Percentiles rank a stretch among this genome's conserved stretches.
Evolutionary conservation across 257 asterid species (phyloP).

Genomic region (Knoxia roxburghii): DNA sequence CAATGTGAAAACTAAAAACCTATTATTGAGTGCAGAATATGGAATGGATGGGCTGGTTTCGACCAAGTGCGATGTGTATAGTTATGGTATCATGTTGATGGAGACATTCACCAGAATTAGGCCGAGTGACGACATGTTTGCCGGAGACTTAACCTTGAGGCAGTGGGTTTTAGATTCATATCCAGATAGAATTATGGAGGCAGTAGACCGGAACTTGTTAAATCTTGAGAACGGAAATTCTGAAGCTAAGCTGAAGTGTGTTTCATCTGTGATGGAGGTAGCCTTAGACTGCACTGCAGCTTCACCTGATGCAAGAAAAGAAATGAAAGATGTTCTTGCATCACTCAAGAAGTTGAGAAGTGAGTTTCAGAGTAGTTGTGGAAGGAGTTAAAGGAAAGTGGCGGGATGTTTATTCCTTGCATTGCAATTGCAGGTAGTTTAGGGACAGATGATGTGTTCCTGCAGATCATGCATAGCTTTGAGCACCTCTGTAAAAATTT

Average conservation of each 20-base stretch:
- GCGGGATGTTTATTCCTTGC: too few species aligned
- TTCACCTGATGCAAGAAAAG: conserved; percentile 7
- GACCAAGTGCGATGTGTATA: conserved; percentile 4
- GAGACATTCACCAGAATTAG: conserved; percentile 11
- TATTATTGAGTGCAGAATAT: not conserved
- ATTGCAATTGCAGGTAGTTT: too few species aligned
- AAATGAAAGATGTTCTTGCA: conserved; percentile 1
- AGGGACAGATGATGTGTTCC: too few species aligned
- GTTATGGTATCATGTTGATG: conserved; percentile 14
- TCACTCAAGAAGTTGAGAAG: not conserved
- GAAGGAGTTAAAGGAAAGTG: too few species aligned
- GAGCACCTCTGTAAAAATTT: too few species aligned
- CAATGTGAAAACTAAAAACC: not conserved
- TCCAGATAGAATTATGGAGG: conserved; percentile 6
- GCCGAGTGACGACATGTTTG: conserved; percentile 8
- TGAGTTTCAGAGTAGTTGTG: not conserved
- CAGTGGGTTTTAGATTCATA: not conserved
- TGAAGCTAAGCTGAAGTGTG: conserved; percentile 2
- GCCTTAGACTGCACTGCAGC: conserved; percentile 1
- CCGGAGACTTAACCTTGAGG: conserved; percentile 7
- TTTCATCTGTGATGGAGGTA: not conserved
- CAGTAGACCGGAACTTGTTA: not conserved
- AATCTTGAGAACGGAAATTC: not conserved
- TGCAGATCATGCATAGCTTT: too few species aligned
- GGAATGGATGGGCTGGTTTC: conserved; percentile 9